A percentile compares a stretch with the other conserved stretches of the same genome.
Conservation (phyloP, 2,329 filamentous ascomycete genomes). For the Teratosphaeriaceae sp. region DNA sequence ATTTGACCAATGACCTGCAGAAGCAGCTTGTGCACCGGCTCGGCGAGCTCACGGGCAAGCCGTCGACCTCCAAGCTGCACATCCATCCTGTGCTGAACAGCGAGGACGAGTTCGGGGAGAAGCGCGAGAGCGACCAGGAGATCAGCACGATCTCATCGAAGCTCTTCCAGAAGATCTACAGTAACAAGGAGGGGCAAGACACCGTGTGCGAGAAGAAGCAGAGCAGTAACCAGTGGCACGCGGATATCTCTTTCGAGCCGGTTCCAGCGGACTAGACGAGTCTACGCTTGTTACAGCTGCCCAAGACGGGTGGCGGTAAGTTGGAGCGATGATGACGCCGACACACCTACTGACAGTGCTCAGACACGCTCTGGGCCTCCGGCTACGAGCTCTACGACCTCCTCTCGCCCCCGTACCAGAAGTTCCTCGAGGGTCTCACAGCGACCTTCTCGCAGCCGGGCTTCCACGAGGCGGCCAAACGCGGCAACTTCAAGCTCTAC, state of each 20-base stretch:
- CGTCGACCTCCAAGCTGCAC: conserved; percentile 49
- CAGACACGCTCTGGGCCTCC: conserved; percentile 59
- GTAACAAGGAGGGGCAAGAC: conserved; percentile 34
- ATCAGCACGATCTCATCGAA: conserved; percentile 35
- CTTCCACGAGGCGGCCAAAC: conserved; percentile 7
- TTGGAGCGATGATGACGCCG: conserved; percentile 40
- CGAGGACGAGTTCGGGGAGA: conserved; percentile 33
- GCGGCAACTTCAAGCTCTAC: conserved; percentile 17
- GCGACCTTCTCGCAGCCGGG: conserved; percentile 37
- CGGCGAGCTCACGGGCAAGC: conserved; percentile 53
- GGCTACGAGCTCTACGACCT: conserved; percentile 62
- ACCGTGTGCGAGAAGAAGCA: conserved; percentile 17
- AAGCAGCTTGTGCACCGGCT: conserved; percentile 49
- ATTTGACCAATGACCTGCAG: conserved; percentile 44
- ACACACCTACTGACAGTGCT: neutral
- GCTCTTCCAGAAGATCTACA: conserved; percentile 28
- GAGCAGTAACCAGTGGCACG: conserved; percentile 39
- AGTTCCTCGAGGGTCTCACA: conserved; percentile 54
- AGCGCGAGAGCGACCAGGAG: conserved; percentile 27
- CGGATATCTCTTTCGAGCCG: conserved; percentile 60
- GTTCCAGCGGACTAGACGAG: conserved; percentile 58
- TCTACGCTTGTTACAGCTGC: conserved; percentile 51
- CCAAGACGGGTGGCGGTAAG: conserved; percentile 26
- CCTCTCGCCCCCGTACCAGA: conserved; percentile 49
- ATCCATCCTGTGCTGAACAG: conserved; percentile 49